A percentile compares a stretch with the other conserved stretches of the same genome.
Evolutionary conservation across 2,329 filamentous ascomycete genomes (phyloP).

Genomic region (Venturia oleaginea): DNA sequence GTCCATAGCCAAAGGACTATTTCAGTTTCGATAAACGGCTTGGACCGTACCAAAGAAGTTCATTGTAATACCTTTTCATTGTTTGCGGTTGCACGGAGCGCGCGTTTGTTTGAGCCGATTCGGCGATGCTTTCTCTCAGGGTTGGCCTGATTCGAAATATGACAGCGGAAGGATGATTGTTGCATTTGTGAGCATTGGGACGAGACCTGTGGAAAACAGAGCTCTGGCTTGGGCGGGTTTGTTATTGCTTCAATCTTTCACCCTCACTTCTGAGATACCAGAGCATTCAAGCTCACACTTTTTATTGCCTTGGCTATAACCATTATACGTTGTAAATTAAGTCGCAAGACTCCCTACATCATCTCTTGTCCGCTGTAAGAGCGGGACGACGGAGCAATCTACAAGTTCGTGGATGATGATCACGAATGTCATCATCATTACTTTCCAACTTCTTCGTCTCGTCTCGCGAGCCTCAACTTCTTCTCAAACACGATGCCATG

Average conservation of each 20-base stretch:
- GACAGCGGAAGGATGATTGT: not conserved
- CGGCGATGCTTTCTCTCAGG: not conserved
- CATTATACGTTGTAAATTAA: not conserved
- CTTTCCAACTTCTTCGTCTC: not conserved
- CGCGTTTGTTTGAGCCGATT: not conserved
- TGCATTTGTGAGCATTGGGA: not conserved
- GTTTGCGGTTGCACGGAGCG: not conserved
- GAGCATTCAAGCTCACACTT: not conserved
- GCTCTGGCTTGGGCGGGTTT: not conserved
- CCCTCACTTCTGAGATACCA: conserved; percentile 9
- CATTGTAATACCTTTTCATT: not conserved
- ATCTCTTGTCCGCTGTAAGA: not conserved
- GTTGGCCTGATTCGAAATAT: not conserved
- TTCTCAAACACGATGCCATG: not conserved
- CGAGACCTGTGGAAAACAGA: conserved; percentile 4
- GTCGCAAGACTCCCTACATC: too few relatives aligned
- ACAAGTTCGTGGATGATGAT: not conserved
- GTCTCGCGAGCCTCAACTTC: not conserved
- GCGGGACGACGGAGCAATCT: not conserved
- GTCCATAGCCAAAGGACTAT: not conserved
- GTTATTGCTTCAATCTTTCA: conserved; percentile 5
- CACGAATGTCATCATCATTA: not conserved
- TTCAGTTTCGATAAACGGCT: not conserved
- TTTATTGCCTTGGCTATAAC: not conserved
- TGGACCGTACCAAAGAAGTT: not conserved